Evolutionary conservation across 208 protist genomes (phyloP).

Genomic region (Leishmania martiniquensis): DNA sequence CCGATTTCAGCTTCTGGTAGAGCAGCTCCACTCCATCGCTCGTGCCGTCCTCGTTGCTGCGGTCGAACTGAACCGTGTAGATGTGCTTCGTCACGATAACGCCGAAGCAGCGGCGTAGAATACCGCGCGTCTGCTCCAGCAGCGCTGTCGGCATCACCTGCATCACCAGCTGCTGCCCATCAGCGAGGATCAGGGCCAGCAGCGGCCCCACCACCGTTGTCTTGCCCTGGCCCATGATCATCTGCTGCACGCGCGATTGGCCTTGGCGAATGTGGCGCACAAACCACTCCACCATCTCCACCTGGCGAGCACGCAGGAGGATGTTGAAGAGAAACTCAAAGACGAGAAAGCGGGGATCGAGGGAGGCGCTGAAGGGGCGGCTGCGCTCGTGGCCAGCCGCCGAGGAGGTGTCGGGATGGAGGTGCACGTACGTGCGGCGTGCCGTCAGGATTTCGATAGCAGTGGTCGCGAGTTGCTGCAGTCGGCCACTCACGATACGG

Average conservation of each 20-base stretch:
- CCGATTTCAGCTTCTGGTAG: slow-evolving; percentile 73
- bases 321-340: slow-evolving; percentile 96
- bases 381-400: not conserved
- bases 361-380: slow-evolving; percentile 15
- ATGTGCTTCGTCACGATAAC: slow-evolving; percentile 94
- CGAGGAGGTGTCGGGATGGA: not conserved
- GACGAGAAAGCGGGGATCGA: slow-evolving; percentile 92
- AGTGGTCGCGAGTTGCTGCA: slow-evolving; percentile 46
- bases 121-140: slow-evolving; percentile 91
- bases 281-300: slow-evolving; percentile 93
- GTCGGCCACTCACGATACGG: slow-evolving; percentile 31
- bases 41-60: slow-evolving; percentile 59
- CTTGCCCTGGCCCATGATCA: slow-evolving; percentile 97
- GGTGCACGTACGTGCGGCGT: slow-evolving; percentile 59
- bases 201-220: slow-evolving; percentile 95
- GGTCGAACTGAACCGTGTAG: slow-evolving; percentile 84
- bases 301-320: slow-evolving; percentile 91
- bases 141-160: slow-evolving; percentile 94
- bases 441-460: slow-evolving; percentile 62
- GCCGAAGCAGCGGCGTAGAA: slow-evolving; percentile 91
- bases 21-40: slow-evolving; percentile 46
- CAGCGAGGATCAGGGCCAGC: slow-evolving; percentile 93
- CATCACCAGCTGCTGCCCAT: slow-evolving; percentile 91
- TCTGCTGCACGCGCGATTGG: slow-evolving; percentile 91
- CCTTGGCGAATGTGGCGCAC: slow-evolving; percentile 64